phyloP scores from a whole-genome alignment of 352 stramenopile species.

The Phytophthora meadii region DNA sequence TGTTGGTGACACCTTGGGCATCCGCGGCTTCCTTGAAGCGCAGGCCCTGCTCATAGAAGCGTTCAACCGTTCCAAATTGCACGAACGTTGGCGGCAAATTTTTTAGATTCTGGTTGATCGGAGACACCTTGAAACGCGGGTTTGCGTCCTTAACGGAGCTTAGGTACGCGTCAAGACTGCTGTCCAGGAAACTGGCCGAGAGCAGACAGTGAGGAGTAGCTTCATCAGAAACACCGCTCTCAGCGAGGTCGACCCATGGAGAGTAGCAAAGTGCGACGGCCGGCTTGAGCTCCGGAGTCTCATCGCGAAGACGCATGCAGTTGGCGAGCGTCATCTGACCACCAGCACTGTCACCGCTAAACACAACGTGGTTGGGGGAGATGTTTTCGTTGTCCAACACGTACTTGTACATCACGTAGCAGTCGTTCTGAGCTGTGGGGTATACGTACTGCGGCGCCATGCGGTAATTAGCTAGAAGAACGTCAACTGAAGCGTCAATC shows the following conservation, averaged over 20 bases:
- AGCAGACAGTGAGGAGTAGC: slow-evolving; percentile 32
- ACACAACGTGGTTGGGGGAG: slow-evolving; percentile 19
- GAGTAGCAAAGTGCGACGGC: slow-evolving; percentile 27
- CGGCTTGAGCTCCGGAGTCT: slow-evolving; percentile 1
- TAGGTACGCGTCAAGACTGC: slow-evolving; percentile 27
- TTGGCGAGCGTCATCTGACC: slow-evolving; percentile 30
- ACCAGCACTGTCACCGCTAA: slow-evolving; percentile 28
- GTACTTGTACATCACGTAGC: slow-evolving; percentile 21
- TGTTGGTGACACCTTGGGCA: slow-evolving; percentile 33
- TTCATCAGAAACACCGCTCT: slow-evolving; percentile 26
- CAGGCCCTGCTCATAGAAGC: slow-evolving; percentile 36
- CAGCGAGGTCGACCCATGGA: slow-evolving; percentile 26
- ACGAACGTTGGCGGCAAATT: slow-evolving; percentile 40
- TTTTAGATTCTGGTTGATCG: slow-evolving; percentile 42
- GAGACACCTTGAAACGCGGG: slow-evolving; percentile 23
- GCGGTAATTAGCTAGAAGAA: slow-evolving; percentile 31
- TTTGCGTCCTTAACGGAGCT: slow-evolving; percentile 19
- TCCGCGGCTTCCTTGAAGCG: slow-evolving; percentile 30
- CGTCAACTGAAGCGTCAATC: slow-evolving; percentile 23
- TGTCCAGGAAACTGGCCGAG: slow-evolving; percentile 23
- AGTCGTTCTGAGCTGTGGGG: slow-evolving; percentile 30
- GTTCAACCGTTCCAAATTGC: slow-evolving; percentile 36
- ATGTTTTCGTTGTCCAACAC: slow-evolving; percentile 27
- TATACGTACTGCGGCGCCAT: slow-evolving; percentile 26
- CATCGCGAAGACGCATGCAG: slow-evolving; percentile 26